A percentile compares a stretch with the other conserved stretches of the same genome.
These are phyloP conservation scores for Aspergillus panamensis DNA, from an alignment of 495 filamentous ascomycete genomes.

Conservation along the genomic window DNA sequence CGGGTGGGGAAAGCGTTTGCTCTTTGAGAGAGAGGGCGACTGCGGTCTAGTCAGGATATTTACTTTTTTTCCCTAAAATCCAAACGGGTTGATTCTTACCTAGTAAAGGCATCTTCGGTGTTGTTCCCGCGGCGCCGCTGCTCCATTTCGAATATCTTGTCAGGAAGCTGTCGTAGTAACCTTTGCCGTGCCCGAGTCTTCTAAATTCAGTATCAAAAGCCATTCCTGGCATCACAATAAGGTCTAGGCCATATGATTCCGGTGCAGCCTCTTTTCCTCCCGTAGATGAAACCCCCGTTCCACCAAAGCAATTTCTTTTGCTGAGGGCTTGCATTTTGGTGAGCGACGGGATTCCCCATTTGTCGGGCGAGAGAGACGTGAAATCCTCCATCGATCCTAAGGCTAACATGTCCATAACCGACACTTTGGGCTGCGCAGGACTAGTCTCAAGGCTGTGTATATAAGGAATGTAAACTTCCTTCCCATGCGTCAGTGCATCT, in stretches of 20 bases:
- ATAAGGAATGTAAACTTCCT: slow-evolving; percentile 88
- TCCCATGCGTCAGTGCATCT: slow-evolving; percentile 71
- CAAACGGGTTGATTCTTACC: slow-evolving; percentile 42
- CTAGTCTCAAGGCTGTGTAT: slow-evolving; percentile 58
- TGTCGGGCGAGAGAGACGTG: slow-evolving; percentile 67
- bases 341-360: slow-evolving; percentile 89
- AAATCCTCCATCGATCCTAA: slow-evolving; percentile 71
- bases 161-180: slow-evolving; percentile 94
- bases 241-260: slow-evolving; percentile 60
- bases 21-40: slow-evolving; percentile 86
- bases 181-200: slow-evolving; percentile 89
- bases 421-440: slow-evolving; percentile 43
- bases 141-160: slow-evolving; percentile 58
- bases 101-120: slow-evolving; percentile 59
- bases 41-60: slow-evolving; percentile 37
- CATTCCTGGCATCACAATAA: slow-evolving; percentile 91
- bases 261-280: slow-evolving; percentile 20
- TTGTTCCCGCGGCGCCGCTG: slow-evolving; percentile 34
- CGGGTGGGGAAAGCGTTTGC: slow-evolving; percentile 65
- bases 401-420: slow-evolving; percentile 91
- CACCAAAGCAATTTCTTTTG: slow-evolving; percentile 67
- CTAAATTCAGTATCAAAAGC: slow-evolving; percentile 77
- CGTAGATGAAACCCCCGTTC: slow-evolving; percentile 27
- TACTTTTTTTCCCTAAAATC: slow-evolving; percentile 13
- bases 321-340: slow-evolving; percentile 54